Conservation (phyloP, 768 basidiomycete genomes). For the Sporobolomyces pararoseus region DNA sequence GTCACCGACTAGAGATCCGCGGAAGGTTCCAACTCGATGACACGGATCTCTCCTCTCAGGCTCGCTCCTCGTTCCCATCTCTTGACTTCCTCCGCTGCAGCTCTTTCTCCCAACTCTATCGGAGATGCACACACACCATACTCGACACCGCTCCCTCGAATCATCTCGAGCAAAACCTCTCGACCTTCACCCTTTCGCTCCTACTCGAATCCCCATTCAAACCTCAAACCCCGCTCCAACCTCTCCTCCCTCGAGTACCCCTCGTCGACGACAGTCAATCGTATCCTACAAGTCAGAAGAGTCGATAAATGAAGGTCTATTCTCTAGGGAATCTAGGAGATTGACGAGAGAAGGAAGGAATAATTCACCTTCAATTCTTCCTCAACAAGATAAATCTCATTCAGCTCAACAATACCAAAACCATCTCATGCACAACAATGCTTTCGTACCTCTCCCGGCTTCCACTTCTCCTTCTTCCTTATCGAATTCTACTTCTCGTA, state of each 20-base stretch:
- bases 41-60: too few species aligned
- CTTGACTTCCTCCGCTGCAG: not conserved
- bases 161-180: not conserved
- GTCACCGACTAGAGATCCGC: too few species aligned
- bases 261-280: not conserved
- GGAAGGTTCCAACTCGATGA: too few species aligned
- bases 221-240: not conserved
- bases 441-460: not conserved
- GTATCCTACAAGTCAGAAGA: not conserved
- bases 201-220: not conserved
- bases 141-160: not conserved
- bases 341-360: not conserved
- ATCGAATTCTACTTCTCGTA: not conserved
- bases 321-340: constrained; percentile 8
- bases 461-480: not conserved
- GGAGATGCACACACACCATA: not conserved
- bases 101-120: not conserved
- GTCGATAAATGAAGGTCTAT: not conserved
- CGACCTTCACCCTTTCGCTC: not conserved
- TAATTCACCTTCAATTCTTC: not conserved
- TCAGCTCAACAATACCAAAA: too few species aligned
- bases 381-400: too few species aligned
- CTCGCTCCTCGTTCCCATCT: not conserved
- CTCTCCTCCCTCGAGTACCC: not conserved
- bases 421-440: too few species aligned